These are phyloP conservation scores for Durio zibethinus DNA, from an alignment of 345 rosid species.

Conservation along the genomic window DNA sequence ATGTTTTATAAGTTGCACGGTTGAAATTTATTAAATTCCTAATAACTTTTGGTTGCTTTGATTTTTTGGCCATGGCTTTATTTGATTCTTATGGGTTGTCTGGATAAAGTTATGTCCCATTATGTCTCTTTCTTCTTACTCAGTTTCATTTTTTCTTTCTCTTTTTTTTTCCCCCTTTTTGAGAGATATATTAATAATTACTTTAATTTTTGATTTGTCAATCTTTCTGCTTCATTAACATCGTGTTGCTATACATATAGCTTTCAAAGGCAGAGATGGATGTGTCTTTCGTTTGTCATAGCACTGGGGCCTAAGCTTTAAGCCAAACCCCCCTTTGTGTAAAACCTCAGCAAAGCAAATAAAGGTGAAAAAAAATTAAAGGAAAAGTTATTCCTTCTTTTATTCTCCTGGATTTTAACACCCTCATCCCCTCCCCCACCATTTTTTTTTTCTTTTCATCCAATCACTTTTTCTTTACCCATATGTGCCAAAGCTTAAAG, in stretches of 20 bases:
- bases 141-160: not conserved
- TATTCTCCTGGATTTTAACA: slow-evolving; percentile 25
- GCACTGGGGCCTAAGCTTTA: slow-evolving; percentile 14
- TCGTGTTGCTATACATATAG: not conserved
- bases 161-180: not conserved
- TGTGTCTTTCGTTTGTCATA: slow-evolving; percentile 7
- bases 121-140: slow-evolving; percentile 8
- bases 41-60: slow-evolving; percentile 5
- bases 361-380: slow-evolving; percentile 24
- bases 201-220: slow-evolving; percentile 9
- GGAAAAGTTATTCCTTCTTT: slow-evolving; percentile 32
- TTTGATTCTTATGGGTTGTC: slow-evolving; percentile 20
- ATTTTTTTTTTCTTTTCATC: slow-evolving; percentile 13
- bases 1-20: slow-evolving; percentile 16
- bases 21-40: slow-evolving; percentile 7
- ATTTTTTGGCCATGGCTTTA: slow-evolving; percentile 12
- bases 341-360: slow-evolving; percentile 26
- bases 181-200: not conserved
- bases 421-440: not conserved
- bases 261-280: not conserved
- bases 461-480: slow-evolving; percentile 28
- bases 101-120: slow-evolving; percentile 14
- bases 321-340: slow-evolving; percentile 15
- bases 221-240: slow-evolving; percentile 11
- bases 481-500: slow-evolving; percentile 15